phyloP scores from a whole-genome alignment of 2,329 filamentous ascomycete species.

The Colletotrichum orbiculare region DNA sequence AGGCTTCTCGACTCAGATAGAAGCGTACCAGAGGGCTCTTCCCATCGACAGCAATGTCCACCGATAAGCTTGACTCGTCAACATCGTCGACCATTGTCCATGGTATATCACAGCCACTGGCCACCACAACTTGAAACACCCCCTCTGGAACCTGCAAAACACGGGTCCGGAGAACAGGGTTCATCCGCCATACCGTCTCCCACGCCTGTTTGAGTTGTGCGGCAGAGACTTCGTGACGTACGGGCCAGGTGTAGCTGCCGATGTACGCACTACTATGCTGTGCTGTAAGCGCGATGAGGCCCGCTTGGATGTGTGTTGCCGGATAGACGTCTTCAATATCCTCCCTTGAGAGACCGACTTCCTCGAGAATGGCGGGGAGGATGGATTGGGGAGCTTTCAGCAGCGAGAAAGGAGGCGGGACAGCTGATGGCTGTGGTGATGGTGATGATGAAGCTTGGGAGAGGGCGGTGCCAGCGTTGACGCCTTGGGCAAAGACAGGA shows the following conservation, averaged over 20 bases:
- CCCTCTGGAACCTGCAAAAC: too few species aligned
- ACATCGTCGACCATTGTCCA: too few species aligned
- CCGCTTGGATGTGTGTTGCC: constrained; percentile 36
- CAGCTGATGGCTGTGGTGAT: neutral
- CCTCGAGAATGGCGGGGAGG: neutral
- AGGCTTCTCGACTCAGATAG: too few species aligned
- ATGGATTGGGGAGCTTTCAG: too few species aligned
- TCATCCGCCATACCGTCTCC: constrained; percentile 22
- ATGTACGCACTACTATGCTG: constrained; percentile 38
- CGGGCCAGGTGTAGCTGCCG: constrained; percentile 2
- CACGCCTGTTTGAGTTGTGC: constrained; percentile 44
- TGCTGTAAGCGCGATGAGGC: constrained; percentile 38
- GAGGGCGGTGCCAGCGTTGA: neutral
- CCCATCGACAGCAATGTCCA: too few species aligned
- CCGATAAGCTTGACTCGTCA: too few species aligned
- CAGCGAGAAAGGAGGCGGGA: neutral
- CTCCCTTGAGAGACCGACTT: neutral
- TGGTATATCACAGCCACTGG: too few species aligned
- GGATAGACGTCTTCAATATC: constrained; percentile 37
- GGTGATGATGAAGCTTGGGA: too few species aligned
- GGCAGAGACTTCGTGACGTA: neutral
- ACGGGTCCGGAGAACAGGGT: too few species aligned
- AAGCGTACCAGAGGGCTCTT: too few species aligned
- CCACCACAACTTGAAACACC: too few species aligned
- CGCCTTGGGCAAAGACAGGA: neutral